phyloP scores from a whole-genome alignment of 139 green algal species.

The Spirogloea muscicola region DNA sequence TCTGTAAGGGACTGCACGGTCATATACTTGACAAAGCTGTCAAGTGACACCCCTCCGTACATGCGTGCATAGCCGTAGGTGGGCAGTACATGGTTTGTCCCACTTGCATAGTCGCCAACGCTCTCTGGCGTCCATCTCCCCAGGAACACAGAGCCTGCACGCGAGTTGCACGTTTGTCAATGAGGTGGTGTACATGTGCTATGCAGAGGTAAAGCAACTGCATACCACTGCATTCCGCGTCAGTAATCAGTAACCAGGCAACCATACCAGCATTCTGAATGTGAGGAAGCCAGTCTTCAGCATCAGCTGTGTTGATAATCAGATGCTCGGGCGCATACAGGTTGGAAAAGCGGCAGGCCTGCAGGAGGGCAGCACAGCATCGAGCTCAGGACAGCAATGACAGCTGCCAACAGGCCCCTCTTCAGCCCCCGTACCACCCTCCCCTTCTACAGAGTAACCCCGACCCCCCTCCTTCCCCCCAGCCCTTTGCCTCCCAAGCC shows the following conservation, averaged over 20 bases:
- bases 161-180: no score
- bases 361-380: neutral
- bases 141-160: conserved; percentile 86
- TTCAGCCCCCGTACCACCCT: no score
- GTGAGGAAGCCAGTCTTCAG: conserved; percentile 75
- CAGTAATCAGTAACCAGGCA: no score
- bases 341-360: conserved; percentile 76
- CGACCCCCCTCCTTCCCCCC: neutral
- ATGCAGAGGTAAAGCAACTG: no score
- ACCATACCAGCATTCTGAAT: conserved; percentile 76
- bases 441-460: no score
- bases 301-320: conserved; percentile 90
- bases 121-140: conserved; percentile 90
- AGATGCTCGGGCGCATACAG: conserved; percentile 96
- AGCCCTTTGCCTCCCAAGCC: neutral
- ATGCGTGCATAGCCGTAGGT: conserved; percentile 98
- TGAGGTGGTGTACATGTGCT: no score
- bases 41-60: conserved; percentile 93
- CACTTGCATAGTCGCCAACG: conserved; percentile 95
- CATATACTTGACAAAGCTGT: conserved; percentile 96
- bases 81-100: conserved; percentile 96
- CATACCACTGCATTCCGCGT: no score
- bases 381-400: no score
- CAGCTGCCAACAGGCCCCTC: neutral
- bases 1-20: conserved; percentile 83